Conservation (phyloP, 78 protist species). For the Tieghemostelium lacteum region DNA sequence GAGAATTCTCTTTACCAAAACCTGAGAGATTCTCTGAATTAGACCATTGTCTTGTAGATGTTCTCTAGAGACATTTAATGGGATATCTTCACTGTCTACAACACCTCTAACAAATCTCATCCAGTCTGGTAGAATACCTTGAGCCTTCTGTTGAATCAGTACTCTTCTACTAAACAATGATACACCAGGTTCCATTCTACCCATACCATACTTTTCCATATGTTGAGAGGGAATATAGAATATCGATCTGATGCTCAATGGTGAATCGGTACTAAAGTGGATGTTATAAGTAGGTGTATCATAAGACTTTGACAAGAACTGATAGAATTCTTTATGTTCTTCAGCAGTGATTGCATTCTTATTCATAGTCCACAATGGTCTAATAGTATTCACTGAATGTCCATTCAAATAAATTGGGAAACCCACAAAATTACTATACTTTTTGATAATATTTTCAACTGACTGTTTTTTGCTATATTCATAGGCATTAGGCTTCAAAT, state of each 20-base stretch:
- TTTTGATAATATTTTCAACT: conserved; percentile 82
- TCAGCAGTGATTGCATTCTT: conserved; percentile 86
- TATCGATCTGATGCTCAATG: conserved; percentile 83
- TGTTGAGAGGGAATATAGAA: conserved; percentile 92
- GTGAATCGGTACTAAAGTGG: conserved; percentile 90
- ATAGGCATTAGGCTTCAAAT: conserved; percentile 74
- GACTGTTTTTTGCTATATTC: conserved; percentile 80
- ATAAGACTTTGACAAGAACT: conserved; percentile 75
- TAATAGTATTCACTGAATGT: conserved; percentile 85
- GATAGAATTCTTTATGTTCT: conserved; percentile 88
- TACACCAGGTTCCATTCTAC: conserved; percentile 93
- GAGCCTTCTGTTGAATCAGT: conserved; percentile 86
- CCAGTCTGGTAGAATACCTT: conserved; percentile 94
- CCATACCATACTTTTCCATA: conserved; percentile 93
- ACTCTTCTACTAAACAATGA: conserved; percentile 91
- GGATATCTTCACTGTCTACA: conserved; percentile 96
- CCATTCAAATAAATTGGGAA: conserved; percentile 92
- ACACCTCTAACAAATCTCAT: conserved; percentile 90
- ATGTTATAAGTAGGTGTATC: conserved; percentile 80
- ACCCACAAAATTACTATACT: conserved; percentile 92
- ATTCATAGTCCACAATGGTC: conserved; percentile 92
- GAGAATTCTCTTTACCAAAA: conserved; percentile 77
- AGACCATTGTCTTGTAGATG: conserved; percentile 90
- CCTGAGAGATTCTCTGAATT: conserved; percentile 61
- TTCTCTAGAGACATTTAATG: conserved; percentile 96